Evolutionary conservation across 768 basidiomycete genomes (phyloP), one percentile per base, ranked within the genome.

Genomic region (Dictyophora rubrovolvata): DNA sequence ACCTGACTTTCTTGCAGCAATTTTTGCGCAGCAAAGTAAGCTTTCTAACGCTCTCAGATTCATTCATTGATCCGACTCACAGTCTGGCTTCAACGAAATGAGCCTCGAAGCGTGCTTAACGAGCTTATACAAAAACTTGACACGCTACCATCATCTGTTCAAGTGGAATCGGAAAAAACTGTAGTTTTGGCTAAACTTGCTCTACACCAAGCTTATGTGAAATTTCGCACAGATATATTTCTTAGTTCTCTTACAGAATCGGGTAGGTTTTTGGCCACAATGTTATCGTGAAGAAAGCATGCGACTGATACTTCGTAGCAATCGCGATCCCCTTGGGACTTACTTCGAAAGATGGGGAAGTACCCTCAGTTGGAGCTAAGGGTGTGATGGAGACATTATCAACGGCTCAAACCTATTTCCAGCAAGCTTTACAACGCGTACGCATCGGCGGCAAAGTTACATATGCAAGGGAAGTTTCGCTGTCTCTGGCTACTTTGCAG

Each of bases 241-340:
- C 75, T 96, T 60, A 93, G 86, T 66, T 93, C 93, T 17, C 73
- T 97, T 21, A 80, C 86, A 0, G 95, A 98, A 68, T 95, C 95
- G 1, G 85, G 93, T 95, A 65, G 36, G 90, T 73, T 23, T 36
- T 60, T 14, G 50, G 57, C 22, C 49, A 7, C n/a, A 28, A 28
- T 28, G 37, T n/a, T 36, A 20, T 52, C 51, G 47, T 48, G 60
- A 28, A 52, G 18, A 28, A 18, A 20, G 12, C 16, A 8, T 17
- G 9, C 17, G 5, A 20, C 14, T 51, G 50, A 65, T 60, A 66
- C 59, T 18, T 35, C 57, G 14, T 62, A 96, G 88, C 89, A 21
- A 86, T 95, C 61, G 83, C 90, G 2, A 77, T 93, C 58, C 90
- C 91, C 0, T 84, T 90, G 82, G 85, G 87, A 0, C 83, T 86